Evolutionary conservation across 2,329 filamentous ascomycete genomes (phyloP).

Genomic region (Xylaria sp.): DNA sequence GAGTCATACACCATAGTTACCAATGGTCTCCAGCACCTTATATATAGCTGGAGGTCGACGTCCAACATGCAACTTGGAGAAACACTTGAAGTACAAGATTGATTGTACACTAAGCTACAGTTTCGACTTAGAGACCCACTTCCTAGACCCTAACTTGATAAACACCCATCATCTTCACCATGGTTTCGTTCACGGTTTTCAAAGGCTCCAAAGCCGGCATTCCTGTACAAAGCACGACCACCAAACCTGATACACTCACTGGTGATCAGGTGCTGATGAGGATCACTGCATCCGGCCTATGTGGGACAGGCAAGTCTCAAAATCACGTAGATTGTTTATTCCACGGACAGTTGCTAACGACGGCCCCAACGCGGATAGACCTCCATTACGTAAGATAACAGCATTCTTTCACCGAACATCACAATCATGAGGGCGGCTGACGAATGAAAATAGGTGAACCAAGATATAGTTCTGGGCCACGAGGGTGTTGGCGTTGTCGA

Average conservation of each 20-base stretch:
- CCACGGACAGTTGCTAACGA: neutral
- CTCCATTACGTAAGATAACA: neutral
- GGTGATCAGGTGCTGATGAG: neutral
- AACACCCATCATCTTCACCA: neutral
- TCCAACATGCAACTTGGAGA: neutral
- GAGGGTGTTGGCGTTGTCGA: constrained; percentile 7
- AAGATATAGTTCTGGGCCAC: neutral
- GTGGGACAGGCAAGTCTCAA: neutral
- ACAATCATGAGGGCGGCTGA: neutral
- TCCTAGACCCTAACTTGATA: neutral
- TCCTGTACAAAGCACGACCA: neutral
- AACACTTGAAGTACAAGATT: neutral
- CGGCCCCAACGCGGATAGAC: neutral
- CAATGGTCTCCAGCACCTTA: neutral
- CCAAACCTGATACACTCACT: neutral
- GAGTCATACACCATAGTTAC: neutral
- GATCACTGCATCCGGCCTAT: constrained; percentile 2
- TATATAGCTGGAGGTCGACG: neutral
- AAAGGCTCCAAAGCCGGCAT: neutral
- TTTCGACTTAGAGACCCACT: neutral
- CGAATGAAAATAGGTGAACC: neutral
- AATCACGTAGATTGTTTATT: neutral
- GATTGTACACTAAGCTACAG: neutral
- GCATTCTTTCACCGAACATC: neutral
- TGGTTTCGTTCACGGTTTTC: constrained; percentile 8